Evolutionary conservation across 108 stramenopile genomes (phyloP).

Genomic region (Chaetoceros tenuissimus): DNA sequence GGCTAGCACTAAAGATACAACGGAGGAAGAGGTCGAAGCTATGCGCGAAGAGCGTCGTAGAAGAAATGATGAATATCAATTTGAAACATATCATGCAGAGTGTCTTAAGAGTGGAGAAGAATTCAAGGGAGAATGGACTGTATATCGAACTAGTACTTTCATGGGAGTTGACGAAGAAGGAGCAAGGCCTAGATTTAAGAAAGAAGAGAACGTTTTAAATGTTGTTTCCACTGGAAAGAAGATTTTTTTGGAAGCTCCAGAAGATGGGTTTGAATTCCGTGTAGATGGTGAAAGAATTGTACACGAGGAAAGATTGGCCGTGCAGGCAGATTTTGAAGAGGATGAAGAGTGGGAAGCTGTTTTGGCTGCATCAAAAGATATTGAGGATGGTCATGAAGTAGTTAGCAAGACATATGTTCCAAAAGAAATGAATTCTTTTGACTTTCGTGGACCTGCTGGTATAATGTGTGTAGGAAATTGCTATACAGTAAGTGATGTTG

Average conservation of each 20-base stretch:
- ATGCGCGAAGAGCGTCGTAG: constrained; percentile 79
- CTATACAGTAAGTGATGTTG: constrained; percentile 58
- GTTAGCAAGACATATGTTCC: constrained; percentile 38
- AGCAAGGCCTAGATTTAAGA: constrained; percentile 32
- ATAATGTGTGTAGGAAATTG: constrained; percentile 84
- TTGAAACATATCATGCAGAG: constrained; percentile 72
- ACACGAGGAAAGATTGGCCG: constrained; percentile 44
- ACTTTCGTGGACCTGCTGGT: constrained; percentile 81
- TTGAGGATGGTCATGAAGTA: constrained; percentile 9
- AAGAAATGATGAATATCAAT: constrained; percentile 82
- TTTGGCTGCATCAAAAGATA: neutral
- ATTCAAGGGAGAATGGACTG: constrained; percentile 79
- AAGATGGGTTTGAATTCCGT: constrained; percentile 6
- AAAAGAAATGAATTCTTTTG: constrained; percentile 34
- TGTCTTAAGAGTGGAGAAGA: constrained; percentile 49
- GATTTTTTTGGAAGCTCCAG: constrained; percentile 19
- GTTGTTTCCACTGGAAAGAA: constrained; percentile 50
- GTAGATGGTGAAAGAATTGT: constrained; percentile 46
- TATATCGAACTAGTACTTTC: constrained; percentile 72
- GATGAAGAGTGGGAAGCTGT: constrained; percentile 8
- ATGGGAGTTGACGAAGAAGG: constrained; percentile 15
- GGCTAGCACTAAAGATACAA: constrained; percentile 17
- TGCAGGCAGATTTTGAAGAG: constrained; percentile 22
- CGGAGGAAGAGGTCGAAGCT: constrained; percentile 66
- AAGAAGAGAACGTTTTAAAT: constrained; percentile 38